Conservation (phyloP, 2,329 filamentous ascomycete genomes). For the Davidsoniella virescens region DNA sequence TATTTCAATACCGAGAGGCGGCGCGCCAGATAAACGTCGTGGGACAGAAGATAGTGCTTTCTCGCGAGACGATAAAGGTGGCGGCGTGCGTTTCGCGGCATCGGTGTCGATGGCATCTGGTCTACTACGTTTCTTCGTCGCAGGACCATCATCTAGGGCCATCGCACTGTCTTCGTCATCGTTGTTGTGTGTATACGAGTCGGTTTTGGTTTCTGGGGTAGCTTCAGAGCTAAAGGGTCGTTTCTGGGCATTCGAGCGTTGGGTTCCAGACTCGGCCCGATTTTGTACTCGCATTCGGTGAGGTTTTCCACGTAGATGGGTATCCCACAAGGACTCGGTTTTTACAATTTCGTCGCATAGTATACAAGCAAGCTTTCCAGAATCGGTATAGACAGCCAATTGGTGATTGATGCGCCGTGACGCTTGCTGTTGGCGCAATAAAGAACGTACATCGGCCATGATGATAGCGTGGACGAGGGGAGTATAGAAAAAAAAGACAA, state of each 20-base stretch:
- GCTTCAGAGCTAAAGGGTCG: conserved; percentile 19
- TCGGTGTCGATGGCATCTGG: not conserved
- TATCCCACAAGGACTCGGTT: conserved; percentile 50
- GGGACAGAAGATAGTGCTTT: conserved; percentile 1
- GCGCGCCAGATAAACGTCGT: conserved; percentile 35
- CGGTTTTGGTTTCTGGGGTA: conserved; percentile 18
- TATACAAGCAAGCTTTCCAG: conserved; percentile 51
- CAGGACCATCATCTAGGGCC: not conserved
- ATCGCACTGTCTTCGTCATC: not conserved
- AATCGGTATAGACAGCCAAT: conserved; percentile 49
- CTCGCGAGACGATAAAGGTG: not conserved
- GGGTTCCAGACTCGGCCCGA: conserved; percentile 14
- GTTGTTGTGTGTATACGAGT: conserved; percentile 16
- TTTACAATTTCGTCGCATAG: conserved; percentile 50
- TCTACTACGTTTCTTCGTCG: conserved; percentile 1
- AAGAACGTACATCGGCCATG: conserved; percentile 67
- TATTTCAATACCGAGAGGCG: conserved; percentile 40
- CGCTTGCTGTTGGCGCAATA: conserved; percentile 63
- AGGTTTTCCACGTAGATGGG: conserved; percentile 34
- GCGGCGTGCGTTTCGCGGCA: not conserved
- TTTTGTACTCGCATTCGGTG: conserved; percentile 22
- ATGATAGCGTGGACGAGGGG: too few relatives aligned
- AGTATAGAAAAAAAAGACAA: too few relatives aligned
- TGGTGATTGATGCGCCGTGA: conserved; percentile 57
- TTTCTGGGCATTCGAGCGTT: conserved; percentile 7